Conservation (phyloP, 2,329 filamentous ascomycete species). For the Colletotrichum simmondsii region DNA sequence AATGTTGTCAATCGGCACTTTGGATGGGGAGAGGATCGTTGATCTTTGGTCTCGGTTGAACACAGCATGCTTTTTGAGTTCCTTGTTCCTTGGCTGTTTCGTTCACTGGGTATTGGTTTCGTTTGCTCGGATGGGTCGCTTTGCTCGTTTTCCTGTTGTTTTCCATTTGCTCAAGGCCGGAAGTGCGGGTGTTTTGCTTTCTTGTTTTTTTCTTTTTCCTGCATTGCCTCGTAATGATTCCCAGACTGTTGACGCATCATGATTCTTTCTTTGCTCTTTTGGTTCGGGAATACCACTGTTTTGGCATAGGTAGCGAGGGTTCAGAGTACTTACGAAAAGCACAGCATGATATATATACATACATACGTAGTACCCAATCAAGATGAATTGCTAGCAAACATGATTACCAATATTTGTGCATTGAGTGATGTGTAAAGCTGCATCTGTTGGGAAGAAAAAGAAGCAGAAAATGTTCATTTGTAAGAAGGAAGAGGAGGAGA, state of each 20-base stretch:
- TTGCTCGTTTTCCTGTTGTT: not conserved
- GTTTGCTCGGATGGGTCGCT: not conserved
- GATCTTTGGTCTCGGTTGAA: not conserved
- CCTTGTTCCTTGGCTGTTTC: not conserved
- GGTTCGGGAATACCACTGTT: constrained; percentile 14
- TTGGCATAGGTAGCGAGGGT: constrained; percentile 27
- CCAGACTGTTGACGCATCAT: constrained; percentile 28
- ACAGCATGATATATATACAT: not conserved
- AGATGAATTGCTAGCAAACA: not conserved
- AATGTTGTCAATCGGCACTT: constrained; percentile 63
- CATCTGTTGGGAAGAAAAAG: too few species aligned
- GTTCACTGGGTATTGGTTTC: not conserved
- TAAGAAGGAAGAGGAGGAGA: too few species aligned
- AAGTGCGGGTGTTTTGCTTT: not conserved
- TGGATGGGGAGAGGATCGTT: constrained; percentile 59
- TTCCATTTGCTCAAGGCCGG: not conserved
- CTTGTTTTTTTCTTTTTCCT: not conserved
- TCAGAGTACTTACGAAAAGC: not conserved
- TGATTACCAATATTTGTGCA: not conserved
- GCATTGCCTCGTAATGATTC: constrained; percentile 15
- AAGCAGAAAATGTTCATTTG: too few species aligned
- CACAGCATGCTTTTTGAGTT: not conserved
- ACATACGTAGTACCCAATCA: not conserved
- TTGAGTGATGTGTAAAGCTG: too few species aligned
- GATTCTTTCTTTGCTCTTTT: constrained; percentile 2